A percentile compares a stretch with the other conserved stretches of the same genome.
Conservation (phyloP, 169 alveolate species). For the Plasmodium knowlesi region DNA sequence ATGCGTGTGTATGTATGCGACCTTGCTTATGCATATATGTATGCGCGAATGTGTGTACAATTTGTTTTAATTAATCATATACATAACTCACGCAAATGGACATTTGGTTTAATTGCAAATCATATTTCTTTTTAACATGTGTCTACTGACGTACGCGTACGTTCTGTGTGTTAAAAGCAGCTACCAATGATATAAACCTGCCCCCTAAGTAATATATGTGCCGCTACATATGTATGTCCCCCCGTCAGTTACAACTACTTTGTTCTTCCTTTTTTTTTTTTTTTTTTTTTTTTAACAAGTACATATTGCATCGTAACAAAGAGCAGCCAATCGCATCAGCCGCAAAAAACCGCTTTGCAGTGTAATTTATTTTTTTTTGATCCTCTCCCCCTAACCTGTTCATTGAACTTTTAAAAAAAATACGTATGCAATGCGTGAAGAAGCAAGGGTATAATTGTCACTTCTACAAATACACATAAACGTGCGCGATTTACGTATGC, state of each 20-base stretch:
- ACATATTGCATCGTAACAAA: not conserved
- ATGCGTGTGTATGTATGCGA: not conserved
- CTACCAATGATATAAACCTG: slow-evolving; percentile 12
- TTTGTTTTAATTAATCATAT: slow-evolving; percentile 11
- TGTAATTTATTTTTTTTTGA: not conserved
- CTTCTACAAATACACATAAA: not conserved
- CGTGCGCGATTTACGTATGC: not conserved
- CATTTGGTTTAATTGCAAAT: slow-evolving; percentile 22
- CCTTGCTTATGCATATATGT: not conserved
- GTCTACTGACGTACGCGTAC: slow-evolving; percentile 1
- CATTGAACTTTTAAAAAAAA: slow-evolving; percentile 6
- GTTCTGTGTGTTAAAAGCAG: slow-evolving; percentile 7
- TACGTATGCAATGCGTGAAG: slow-evolving; percentile 2
- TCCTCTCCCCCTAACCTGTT: not conserved
- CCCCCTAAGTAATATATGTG: not conserved
- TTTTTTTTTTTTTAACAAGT: not conserved
- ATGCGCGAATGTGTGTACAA: not conserved
- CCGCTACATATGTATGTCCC: not conserved
- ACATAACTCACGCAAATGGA: not conserved
- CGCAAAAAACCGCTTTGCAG: not conserved
- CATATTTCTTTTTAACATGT: slow-evolving; percentile 24
- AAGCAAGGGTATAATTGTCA: not conserved
- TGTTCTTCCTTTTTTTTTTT: slow-evolving; percentile 2
- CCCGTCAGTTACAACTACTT: not conserved
- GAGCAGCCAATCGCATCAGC: not conserved